Percentiles rank a stretch among this genome's conserved stretches.
Conservation (phyloP, 352 stramenopile species). For the Globisporangium abappressorium region DNA sequence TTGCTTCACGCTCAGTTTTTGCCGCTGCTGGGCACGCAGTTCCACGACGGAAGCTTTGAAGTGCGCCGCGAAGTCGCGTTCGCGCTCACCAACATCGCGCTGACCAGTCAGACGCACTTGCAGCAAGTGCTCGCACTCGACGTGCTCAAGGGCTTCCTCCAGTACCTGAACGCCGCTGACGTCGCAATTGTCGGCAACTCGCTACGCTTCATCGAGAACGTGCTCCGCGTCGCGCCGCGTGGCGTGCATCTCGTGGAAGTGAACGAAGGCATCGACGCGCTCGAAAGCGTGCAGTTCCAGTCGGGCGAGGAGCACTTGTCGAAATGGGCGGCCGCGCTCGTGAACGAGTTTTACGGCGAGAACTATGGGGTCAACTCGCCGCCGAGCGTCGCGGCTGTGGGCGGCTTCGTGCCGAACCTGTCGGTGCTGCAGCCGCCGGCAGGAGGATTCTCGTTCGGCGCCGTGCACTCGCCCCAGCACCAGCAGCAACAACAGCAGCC, state of each 20-base stretch:
- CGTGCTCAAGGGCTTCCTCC: constrained; percentile 51
- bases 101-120: constrained; percentile 50
- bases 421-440: constrained; percentile 23
- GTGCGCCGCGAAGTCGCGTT: constrained; percentile 75
- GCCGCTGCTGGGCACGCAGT: constrained; percentile 50
- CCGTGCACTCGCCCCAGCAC: neutral
- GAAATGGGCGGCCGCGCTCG: constrained; percentile 59
- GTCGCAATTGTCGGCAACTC: constrained; percentile 74
- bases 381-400: constrained; percentile 25
- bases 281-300: constrained; percentile 79
- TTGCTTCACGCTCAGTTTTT: constrained; percentile 53
- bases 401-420: constrained; percentile 22
- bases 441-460: constrained; percentile 18
- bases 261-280: constrained; percentile 68
- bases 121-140: constrained; percentile 55
- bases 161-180: constrained; percentile 56
- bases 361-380: constrained; percentile 78
- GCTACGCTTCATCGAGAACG: constrained; percentile 73
- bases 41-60: constrained; percentile 61
- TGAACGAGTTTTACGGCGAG: constrained; percentile 85
- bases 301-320: constrained; percentile 54
- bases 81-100: constrained; percentile 65
- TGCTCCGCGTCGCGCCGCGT: constrained; percentile 56
- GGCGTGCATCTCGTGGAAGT: constrained; percentile 59
- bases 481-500: neutral